These are phyloP conservation scores for Crotalaria pallida DNA, from an alignment of 306 rosid genomes.

Conservation along the genomic window DNA sequence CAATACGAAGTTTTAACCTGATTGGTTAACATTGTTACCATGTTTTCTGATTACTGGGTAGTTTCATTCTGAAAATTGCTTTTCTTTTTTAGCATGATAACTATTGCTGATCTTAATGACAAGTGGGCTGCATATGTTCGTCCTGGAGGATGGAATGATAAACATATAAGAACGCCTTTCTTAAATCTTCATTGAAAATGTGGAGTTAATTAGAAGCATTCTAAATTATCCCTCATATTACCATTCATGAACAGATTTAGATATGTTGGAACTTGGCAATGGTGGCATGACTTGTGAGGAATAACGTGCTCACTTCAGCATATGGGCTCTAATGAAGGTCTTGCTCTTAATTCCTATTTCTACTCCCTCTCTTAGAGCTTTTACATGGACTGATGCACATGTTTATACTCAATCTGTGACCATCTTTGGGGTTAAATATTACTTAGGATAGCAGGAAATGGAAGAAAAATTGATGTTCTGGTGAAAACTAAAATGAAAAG, in stretches of 20 bases:
- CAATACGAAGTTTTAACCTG: neutral
- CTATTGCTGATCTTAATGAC: conserved; percentile 83
- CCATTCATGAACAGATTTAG: conserved; percentile 62
- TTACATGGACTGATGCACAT: neutral
- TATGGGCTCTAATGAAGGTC: conserved; percentile 98
- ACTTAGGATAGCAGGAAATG: neutral
- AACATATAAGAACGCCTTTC: conserved; percentile 6
- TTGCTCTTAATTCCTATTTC: conserved; percentile 5
- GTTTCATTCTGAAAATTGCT: conserved; percentile 23
- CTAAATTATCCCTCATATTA: conserved; percentile 19
- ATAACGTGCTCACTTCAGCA: conserved; percentile 94
- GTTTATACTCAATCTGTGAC: neutral
- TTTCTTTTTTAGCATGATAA: conserved; percentile 68
- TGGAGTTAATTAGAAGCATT: conserved; percentile 13
- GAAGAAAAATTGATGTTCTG: neutral
- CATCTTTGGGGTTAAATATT: neutral
- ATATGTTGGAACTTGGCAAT: conserved; percentile 98
- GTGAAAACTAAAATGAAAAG: neutral
- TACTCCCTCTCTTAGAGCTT: neutral
- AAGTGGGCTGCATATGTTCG: conserved; percentile 98
- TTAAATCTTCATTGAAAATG: conserved; percentile 9
- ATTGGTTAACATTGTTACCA: conserved; percentile 3
- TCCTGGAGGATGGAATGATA: conserved; percentile 99
- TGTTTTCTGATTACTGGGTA: conserved; percentile 1
- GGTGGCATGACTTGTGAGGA: conserved; percentile 92